phyloP scores from a whole-genome alignment of 2,329 filamentous ascomycete genomes.

The Penicillium sp. region DNA sequence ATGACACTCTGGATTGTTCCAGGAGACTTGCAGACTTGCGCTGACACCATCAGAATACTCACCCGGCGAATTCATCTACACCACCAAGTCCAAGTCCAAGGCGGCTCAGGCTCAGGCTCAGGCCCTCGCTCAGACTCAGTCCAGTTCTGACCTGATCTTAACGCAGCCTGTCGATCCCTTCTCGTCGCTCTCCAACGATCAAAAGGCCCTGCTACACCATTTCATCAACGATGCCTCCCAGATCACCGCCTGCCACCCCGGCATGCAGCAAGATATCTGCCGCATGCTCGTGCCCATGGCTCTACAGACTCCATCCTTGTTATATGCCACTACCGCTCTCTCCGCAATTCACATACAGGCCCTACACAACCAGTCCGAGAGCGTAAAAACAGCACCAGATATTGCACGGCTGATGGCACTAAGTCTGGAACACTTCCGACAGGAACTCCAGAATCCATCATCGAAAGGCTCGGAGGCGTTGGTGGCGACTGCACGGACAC shows the following conservation, averaged over 20 bases:
- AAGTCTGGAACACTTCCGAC: constrained; percentile 43
- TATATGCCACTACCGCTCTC: constrained; percentile 45
- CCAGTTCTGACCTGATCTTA: constrained; percentile 24
- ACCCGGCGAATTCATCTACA: constrained; percentile 42
- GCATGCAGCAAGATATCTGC: constrained; percentile 44
- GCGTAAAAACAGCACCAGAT: constrained; percentile 37
- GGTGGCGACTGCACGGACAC: constrained; percentile 43
- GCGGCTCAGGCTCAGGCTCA: constrained; percentile 8
- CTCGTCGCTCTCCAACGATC: constrained; percentile 34
- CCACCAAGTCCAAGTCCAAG: constrained; percentile 24
- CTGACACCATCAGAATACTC: constrained; percentile 33
- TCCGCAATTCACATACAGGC: constrained; percentile 44
- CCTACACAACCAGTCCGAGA: constrained; percentile 35
- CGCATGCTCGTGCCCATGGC: constrained; percentile 46
- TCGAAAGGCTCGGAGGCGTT: constrained; percentile 35
- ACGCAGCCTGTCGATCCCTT: constrained; percentile 37
- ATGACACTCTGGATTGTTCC: constrained; percentile 6
- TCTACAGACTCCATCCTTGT: constrained; percentile 41
- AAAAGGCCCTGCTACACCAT: constrained; percentile 41
- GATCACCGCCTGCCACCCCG: constrained; percentile 41
- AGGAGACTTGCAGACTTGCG: not conserved
- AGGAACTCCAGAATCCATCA: constrained; percentile 37
- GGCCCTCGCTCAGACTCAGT: constrained; percentile 2
- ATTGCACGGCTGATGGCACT: constrained; percentile 40
- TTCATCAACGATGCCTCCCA: constrained; percentile 43